Base-by-base conservation (phyloP, 768 basidiomycete species). In the Amanita inopinata region DNA sequence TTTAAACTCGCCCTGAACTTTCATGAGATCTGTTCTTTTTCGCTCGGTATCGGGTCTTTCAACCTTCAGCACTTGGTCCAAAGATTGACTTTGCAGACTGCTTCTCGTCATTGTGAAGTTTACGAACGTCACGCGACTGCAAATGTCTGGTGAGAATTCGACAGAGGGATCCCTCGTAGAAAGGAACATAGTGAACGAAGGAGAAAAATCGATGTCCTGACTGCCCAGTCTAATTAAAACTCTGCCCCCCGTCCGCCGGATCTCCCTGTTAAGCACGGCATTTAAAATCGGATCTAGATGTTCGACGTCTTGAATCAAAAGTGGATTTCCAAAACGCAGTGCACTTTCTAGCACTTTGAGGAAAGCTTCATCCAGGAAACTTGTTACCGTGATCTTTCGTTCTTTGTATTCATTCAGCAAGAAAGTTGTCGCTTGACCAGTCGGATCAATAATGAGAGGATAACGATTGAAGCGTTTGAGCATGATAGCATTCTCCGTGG, bases 401-500 rank as follows among this genome's bases (percentile, higher is more conserved):
- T 96, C 88, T 61, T 80, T 83, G 71, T 93, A 93, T 56, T 96
- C 87, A 53, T 94, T 93, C 49, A 92, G 71, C 39, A 99, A 64
- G 78, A 92, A 99, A 7, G 81, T 75, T 0, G 91, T 93, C 4
- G 96, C 96, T 58, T 99, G 96, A 11, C 93, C 96, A 3, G 94
- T 96, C 3, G 96, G 96, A 58, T 99, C 96, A 53, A 99, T 90
- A 45, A 99, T 88, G 38, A 98, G 76, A 5, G 96, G 96, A 61
- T 98, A 98, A 14, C 96, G 87, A 55, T 90, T 89, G 76, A 92
- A 97, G 37, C 92, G 82, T 57, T 94, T 92, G 56, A 99, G 78
- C 91, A 98, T 98, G 62, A 98, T 92, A n/a, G 96, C 96, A 57
- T 99, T 99, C 65, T 98, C 96, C 1, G 88, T 90, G 51, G 91